Evolutionary conservation across 495 filamentous ascomycete species (phyloP).

Genomic region (Cairneyella variabilis): DNA sequence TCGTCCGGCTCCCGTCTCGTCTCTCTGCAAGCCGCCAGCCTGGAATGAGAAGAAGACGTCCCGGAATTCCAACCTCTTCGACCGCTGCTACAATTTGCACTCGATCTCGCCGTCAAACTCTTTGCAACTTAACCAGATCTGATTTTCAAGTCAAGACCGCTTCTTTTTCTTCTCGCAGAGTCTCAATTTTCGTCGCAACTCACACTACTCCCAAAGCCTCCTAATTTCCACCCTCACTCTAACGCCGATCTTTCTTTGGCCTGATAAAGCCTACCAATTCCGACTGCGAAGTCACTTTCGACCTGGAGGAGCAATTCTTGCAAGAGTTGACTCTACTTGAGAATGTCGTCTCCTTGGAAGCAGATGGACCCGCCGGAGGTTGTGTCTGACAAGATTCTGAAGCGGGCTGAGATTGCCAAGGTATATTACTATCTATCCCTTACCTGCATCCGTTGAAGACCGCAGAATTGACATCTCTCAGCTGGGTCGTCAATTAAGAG

Average conservation of each 20-base stretch:
- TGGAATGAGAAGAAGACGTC: too few species aligned
- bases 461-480: too few species aligned
- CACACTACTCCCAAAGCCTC: neutral
- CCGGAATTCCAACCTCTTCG: too few species aligned
- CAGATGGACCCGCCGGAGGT: conserved; percentile 58
- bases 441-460: too few species aligned
- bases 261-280: conserved; percentile 13
- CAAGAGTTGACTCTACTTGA: conserved; percentile 10
- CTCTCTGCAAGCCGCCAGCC: too few species aligned
- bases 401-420: conserved; percentile 79
- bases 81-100: too few species aligned
- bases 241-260: conserved; percentile 14
- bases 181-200: neutral
- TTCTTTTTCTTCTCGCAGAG: neutral
- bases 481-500: conserved; percentile 88
- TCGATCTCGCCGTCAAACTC: too few species aligned
- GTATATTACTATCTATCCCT: conserved; percentile 50
- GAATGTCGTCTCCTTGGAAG: conserved; percentile 54
- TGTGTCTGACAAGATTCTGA: conserved; percentile 66
- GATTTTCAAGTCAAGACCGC: too few species aligned
- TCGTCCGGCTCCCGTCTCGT: too few species aligned
- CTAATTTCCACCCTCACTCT: conserved; percentile 13
- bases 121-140: too few species aligned
- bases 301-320: too few species aligned
- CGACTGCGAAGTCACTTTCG: too few species aligned